phyloP scores from a whole-genome alignment of 768 basidiomycete genomes.

The Dendrothele bispora region DNA sequence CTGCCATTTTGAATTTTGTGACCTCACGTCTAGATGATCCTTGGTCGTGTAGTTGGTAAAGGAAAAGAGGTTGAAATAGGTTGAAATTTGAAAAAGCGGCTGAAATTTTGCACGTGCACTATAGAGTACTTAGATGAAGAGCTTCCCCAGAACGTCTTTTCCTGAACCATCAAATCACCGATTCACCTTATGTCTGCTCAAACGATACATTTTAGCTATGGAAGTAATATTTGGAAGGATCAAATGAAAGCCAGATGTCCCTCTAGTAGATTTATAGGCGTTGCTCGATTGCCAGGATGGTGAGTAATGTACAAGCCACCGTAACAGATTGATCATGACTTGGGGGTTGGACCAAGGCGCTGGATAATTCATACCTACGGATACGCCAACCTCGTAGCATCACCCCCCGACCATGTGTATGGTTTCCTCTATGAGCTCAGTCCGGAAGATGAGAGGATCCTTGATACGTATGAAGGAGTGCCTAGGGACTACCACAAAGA shows the following conservation, averaged over 20 bases:
- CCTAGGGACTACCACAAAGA: conserved; percentile 38
- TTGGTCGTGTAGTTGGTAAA: conserved; percentile 63
- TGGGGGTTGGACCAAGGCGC: too few relatives aligned
- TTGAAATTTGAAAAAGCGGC: conserved; percentile 9
- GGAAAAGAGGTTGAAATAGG: conserved; percentile 7
- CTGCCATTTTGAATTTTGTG: conserved; percentile 54
- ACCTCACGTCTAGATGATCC: conserved; percentile 87
- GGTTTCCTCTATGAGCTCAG: conserved; percentile 45
- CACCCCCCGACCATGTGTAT: too few relatives aligned
- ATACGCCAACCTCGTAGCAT: too few relatives aligned
- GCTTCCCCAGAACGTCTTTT: too few relatives aligned
- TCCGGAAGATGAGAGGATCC: conserved; percentile 35
- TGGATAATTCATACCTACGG: too few relatives aligned
- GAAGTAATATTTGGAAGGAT: conserved; percentile 49
- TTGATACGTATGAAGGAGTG: conserved; percentile 45
- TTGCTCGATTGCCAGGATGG: conserved; percentile 42
- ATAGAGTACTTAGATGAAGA: too few relatives aligned
- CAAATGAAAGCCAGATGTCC: conserved; percentile 51
- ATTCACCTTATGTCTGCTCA: not conserved
- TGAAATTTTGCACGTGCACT: too few relatives aligned
- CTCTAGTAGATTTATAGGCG: conserved; percentile 38
- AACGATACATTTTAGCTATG: conserved; percentile 47
- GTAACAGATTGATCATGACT: not conserved
- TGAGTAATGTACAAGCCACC: not conserved
- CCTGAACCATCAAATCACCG: too few relatives aligned